Base-by-base conservation (phyloP, 768 basidiomycete genomes). In the Solioccasus polychromus region DNA sequence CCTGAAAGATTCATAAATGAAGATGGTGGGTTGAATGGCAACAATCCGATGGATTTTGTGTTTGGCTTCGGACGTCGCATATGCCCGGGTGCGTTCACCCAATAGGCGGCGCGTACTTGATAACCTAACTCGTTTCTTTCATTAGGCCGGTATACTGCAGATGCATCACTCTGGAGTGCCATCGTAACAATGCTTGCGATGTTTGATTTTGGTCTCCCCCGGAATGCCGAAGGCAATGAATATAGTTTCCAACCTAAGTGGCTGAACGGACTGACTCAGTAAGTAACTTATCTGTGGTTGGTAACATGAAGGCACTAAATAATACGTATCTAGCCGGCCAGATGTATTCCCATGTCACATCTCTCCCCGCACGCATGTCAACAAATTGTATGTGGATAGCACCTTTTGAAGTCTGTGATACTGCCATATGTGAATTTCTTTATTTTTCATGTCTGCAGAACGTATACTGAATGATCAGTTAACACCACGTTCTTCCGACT, bases 21-120 rank as follows among this genome's bases (percentile, higher is more conserved):
- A 3, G 41, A 57, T 5, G 51, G 56, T 1, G 29, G 9, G 11
- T 7, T 51, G 26, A 58, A 45, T 1, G 36, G 47, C 26, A 42
- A 42, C 8, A 15, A 49, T 36, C 44, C 42, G 3, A 24, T 31
- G 18, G 42, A 50, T 6, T 54, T 49, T 19, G 23, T 22, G 6
- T 58, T 57, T 20, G 56, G 45, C 3, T 56, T 56, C 25, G 54
- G 55, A 18, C 47, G 48, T 26, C 20, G 51, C 20, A 36, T 44
- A 25, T 53, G 45, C 32, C 42, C 39, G 1, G 45, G 46, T 51
- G 10, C 8, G 38, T 31, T n/a, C n/a, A 5, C 4, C 32, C 32
- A 26, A 6, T 18, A 7, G n/a, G 5, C 30, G 15, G 12, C 15
- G 12, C 6, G 4, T 26, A 17, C 15, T 34, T 15, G 18, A 10